Base-by-base conservation (phyloP, 441 rosid genomes). In the Kokia cookei region DNA sequence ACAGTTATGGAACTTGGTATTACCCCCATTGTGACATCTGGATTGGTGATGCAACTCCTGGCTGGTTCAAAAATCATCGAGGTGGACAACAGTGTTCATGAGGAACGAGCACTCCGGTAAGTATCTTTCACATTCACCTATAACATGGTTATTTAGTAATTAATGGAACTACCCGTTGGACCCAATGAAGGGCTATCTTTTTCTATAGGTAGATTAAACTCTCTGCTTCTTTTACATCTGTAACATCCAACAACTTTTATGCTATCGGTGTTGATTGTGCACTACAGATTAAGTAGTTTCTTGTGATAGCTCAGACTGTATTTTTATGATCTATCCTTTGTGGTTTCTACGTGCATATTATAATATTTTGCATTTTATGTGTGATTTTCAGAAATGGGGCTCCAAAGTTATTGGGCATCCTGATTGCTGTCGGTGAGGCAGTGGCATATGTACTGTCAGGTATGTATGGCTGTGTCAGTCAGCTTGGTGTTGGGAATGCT, bases 1-100 rank as follows among this genome's bases (percentile, higher is more conserved):
- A 88, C 94, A 1, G 94, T 86, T 15, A 88, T 90, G 94, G 94
- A 90, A 83, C 89, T 90, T n/a, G 94, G 94, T 73, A 90, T 90
- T 54, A 88, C 94, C 17, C 94, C 94, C 13, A 88, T 90, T 57
- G 92, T 88, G 53, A 90, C 94, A 4, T 90, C 94, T 78, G 94
- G 92, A 13, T 80, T 88, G n/a, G 89, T 90, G n/a, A 85, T 90
- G 88, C 94, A 90, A 62, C 91, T 90, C 72, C 80, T 88, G 80
- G 90, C 88, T 17, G 91, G 93, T 58, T 85, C 91, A 10, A 89
- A 89, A 84, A 89, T 89, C 71, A 84, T 90, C 67, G 91, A 88
- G 63, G 92, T 90, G 35, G 94, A 90, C 87, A 90, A 90, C 84
- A 90, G 84, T 80, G 89, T 88, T 24, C 91, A 91, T 55, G 92